phyloP scores from a whole-genome alignment of 306 rosid genomes.

The Rubus idaeus region DNA sequence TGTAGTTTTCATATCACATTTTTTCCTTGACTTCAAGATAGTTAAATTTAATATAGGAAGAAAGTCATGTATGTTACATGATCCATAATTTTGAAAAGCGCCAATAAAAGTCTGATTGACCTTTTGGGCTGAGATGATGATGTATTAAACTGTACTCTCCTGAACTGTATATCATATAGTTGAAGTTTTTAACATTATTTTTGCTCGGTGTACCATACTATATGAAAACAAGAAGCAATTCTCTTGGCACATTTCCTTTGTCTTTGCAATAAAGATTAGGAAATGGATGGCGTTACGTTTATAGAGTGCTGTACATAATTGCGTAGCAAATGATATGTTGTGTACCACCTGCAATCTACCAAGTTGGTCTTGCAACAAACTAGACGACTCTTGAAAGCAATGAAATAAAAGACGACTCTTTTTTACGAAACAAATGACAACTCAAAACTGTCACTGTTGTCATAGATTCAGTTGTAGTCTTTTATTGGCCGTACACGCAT shows the following conservation, averaged over 20 bases:
- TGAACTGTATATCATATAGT: constrained; percentile 15
- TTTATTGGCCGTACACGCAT: no score
- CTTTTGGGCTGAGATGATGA: constrained; percentile 10
- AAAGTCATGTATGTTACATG: constrained; percentile 3
- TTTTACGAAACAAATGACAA: no score
- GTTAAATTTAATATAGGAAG: neutral
- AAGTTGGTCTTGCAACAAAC: no score
- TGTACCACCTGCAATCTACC: no score
- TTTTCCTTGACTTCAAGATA: neutral
- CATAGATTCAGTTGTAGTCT: no score
- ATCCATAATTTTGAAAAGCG: constrained; percentile 45
- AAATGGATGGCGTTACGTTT: neutral
- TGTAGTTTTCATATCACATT: neutral
- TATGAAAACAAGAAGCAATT: neutral
- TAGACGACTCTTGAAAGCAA: no score
- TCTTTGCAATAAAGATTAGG: neutral
- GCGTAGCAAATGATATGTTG: neutral
- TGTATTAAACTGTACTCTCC: constrained; percentile 20
- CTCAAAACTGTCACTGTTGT: no score
- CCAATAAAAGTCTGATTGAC: constrained; percentile 27
- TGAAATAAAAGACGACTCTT: no score
- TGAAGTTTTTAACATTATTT: neutral
- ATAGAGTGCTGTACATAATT: neutral
- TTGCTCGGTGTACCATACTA: neutral
- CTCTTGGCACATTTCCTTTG: neutral